These are phyloP conservation scores for Nicotiana tabacum DNA, from an alignment of 257 asterid genomes.

Conservation along the genomic window DNA sequence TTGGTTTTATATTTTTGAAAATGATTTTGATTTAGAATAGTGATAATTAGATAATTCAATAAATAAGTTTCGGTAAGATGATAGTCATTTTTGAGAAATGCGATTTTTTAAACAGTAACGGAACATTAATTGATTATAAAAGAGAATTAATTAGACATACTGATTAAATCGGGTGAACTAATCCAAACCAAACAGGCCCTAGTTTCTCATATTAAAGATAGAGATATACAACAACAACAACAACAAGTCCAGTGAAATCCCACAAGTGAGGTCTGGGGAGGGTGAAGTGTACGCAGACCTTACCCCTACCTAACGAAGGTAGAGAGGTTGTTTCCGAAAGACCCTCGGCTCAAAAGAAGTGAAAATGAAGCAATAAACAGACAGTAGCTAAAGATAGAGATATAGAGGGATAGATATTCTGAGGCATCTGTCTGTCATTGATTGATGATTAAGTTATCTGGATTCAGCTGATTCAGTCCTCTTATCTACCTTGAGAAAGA, in stretches of 20 bases:
- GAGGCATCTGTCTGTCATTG: background rate
- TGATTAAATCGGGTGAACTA: background rate
- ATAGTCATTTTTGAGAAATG: background rate
- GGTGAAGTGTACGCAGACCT: too few species aligned
- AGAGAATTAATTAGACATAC: background rate
- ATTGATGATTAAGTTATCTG: too few species aligned
- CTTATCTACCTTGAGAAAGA: slow-evolving; percentile 14
- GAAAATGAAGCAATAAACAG: too few species aligned
- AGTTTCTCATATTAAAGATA: background rate
- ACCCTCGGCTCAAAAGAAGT: too few species aligned
- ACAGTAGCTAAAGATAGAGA: background rate
- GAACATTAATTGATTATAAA: background rate
- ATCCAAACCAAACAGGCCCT: background rate
- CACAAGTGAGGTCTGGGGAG: too few species aligned
- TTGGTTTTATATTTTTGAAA: background rate
- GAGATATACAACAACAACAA: background rate
- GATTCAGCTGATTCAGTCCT: slow-evolving; percentile 8
- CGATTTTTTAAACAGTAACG: background rate
- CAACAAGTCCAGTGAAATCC: too few species aligned
- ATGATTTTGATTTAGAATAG: background rate
- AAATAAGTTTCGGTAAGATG: background rate
- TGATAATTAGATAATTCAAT: background rate
- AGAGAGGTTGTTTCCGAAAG: too few species aligned
- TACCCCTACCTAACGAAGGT: too few species aligned
- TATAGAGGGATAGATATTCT: background rate